Percentiles rank a stretch among this genome's conserved stretches.
These are phyloP conservation scores for Betula pendula DNA, from an alignment of 306 rosid species.

Conservation along the genomic window DNA sequence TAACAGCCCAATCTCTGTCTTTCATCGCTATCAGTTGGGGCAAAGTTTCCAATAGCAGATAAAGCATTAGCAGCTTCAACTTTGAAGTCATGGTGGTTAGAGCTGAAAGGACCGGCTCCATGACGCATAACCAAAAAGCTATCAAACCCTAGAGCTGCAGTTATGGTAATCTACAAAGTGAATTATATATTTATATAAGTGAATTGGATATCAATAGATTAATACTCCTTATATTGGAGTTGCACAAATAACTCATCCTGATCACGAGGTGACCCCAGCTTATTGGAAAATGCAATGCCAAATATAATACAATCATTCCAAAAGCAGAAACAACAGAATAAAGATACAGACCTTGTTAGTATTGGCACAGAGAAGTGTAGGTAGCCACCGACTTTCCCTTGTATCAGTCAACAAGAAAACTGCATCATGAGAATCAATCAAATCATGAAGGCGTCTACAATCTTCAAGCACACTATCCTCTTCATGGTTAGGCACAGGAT, in stretches of 20 bases:
- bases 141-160: constrained; percentile 93
- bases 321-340: constrained; percentile 14
- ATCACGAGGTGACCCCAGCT: constrained; percentile 25
- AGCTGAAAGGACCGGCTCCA: constrained; percentile 84
- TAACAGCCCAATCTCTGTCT: constrained; percentile 88
- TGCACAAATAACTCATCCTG: constrained; percentile 14
- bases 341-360: constrained; percentile 63
- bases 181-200: not conserved
- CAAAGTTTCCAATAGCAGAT: constrained; percentile 39
- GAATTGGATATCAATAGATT: constrained; percentile 3
- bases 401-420: constrained; percentile 93
- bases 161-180: constrained; percentile 70
- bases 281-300: constrained; percentile 10
- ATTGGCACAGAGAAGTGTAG: constrained; percentile 89
- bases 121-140: constrained; percentile 99
- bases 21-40: constrained; percentile 31
- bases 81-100: constrained; percentile 30
- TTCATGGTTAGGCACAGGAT: constrained; percentile 73
- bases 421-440: constrained; percentile 78
- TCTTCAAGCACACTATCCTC: constrained; percentile 64
- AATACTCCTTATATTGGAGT: constrained; percentile 13
- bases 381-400: constrained; percentile 99
- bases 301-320: not conserved
- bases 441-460: constrained; percentile 65
- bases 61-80: constrained; percentile 45